Percentiles rank a stretch among this genome's conserved stretches.
Evolutionary conservation across 495 filamentous ascomycete species (phyloP).

Genomic region (Amorphotheca resinae): DNA sequence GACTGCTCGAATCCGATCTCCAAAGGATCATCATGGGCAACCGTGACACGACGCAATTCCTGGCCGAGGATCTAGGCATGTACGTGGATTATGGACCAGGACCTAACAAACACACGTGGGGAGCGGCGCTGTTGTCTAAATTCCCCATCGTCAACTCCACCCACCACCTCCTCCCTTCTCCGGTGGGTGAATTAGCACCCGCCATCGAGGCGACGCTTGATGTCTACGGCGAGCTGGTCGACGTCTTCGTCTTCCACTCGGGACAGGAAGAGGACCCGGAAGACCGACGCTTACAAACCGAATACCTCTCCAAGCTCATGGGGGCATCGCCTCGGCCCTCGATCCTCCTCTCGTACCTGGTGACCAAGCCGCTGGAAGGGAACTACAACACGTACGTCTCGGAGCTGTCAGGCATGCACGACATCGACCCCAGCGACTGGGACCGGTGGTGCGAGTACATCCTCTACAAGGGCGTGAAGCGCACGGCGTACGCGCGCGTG

Average conservation of each 20-base stretch:
- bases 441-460: conserved; percentile 99
- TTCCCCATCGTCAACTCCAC: conserved; percentile 97
- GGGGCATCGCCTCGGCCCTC: conserved; percentile 65
- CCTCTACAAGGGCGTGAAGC: conserved; percentile 77
- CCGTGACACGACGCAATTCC: conserved; percentile 87
- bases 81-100: conserved; percentile 96
- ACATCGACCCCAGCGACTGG: conserved; percentile 89
- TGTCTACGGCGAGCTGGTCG: conserved; percentile 77
- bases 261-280: conserved; percentile 97
- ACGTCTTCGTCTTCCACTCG: conserved; percentile 97
- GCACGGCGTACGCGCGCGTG: conserved; percentile 82
- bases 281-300: conserved; percentile 76
- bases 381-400: conserved; percentile 98
- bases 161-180: conserved; percentile 86
- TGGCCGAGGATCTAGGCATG: conserved; percentile 95
- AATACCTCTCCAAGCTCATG: conserved; percentile 86
- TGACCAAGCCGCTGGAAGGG: conserved; percentile 78
- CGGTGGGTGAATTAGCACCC: conserved; percentile 88
- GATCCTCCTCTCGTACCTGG: conserved; percentile 83
- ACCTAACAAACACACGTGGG: conserved; percentile 99
- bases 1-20: conserved; percentile 83
- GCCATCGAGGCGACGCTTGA: conserved; percentile 94
- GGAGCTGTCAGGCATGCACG: conserved; percentile 77
- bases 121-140: conserved; percentile 81
- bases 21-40: conserved; percentile 99